Percentiles rank a stretch among this genome's conserved stretches.
phyloP scores from a whole-genome alignment of 1,284 basidiomycete species.

The Tilletia horrida region DNA sequence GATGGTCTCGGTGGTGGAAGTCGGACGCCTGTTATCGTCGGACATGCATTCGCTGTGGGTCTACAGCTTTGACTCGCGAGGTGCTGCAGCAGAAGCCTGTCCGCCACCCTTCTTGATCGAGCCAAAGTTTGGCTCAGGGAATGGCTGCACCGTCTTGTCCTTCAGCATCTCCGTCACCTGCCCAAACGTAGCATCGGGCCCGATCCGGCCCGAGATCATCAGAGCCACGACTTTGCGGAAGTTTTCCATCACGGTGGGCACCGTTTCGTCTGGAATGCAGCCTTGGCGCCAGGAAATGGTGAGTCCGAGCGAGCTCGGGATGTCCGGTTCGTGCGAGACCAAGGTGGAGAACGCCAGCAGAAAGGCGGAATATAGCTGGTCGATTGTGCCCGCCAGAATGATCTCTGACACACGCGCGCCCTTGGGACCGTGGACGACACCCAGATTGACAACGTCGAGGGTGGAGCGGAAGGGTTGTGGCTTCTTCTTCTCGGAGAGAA shows the following conservation, averaged over 20 bases:
- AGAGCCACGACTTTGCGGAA: background rate
- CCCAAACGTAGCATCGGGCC: background rate
- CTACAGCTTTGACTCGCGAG: no score
- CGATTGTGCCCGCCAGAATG: slow-evolving; percentile 9
- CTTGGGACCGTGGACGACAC: slow-evolving; percentile 12
- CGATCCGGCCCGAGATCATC: background rate
- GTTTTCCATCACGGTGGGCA: background rate
- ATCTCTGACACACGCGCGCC: background rate
- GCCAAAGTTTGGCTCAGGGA: background rate
- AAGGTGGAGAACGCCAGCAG: background rate
- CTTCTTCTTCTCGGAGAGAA: slow-evolving; percentile 12
- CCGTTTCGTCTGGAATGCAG: background rate
- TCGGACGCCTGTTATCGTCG: no score
- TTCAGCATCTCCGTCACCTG: slow-evolving; percentile 3
- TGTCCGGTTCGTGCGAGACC: slow-evolving; percentile 3
- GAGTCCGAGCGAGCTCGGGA: background rate
- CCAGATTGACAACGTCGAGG: slow-evolving; percentile 3
- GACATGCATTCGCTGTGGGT: no score
- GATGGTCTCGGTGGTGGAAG: no score
- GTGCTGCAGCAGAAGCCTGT: no score
- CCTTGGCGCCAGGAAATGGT: slow-evolving; percentile 3
- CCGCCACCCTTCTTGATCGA: background rate
- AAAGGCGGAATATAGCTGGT: slow-evolving; percentile 12
- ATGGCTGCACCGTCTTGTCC: background rate
- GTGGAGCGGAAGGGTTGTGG: background rate